Evolutionary conservation across 1,139 yeast species (phyloP).

Genomic region (Nakaseomyces bracarensis): DNA sequence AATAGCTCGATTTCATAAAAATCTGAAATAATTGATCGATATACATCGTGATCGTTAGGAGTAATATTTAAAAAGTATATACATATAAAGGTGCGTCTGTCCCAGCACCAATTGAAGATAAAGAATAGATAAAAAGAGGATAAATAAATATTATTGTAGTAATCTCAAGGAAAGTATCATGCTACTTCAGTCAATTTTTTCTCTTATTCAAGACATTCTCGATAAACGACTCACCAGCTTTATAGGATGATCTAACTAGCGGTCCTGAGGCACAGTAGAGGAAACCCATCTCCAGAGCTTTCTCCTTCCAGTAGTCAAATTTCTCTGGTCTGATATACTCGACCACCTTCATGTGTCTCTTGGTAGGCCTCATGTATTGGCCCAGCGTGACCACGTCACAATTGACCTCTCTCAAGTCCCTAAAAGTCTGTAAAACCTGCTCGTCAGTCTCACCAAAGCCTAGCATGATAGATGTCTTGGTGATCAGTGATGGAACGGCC

Average conservation of each 20-base stretch:
- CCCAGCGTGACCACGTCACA: constrained; percentile 98
- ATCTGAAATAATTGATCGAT: too few relatives aligned
- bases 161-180: not conserved
- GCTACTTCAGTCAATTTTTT: constrained; percentile 20
- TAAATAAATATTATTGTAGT: constrained; percentile 3
- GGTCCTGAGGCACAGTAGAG: constrained; percentile 97
- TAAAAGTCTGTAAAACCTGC: constrained; percentile 67
- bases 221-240: constrained; percentile 97
- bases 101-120: not conserved
- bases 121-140: constrained; percentile 2
- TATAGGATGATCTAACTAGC: constrained; percentile 88
- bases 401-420: constrained; percentile 60
- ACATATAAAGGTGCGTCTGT: not conserved
- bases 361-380: constrained; percentile 98
- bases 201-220: constrained; percentile 86
- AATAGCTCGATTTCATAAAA: not conserved
- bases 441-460: constrained; percentile 96
- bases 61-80: too few relatives aligned
- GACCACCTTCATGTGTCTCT: constrained; percentile 96
- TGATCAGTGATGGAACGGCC: constrained; percentile 64
- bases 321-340: constrained; percentile 93
- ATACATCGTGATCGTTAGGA: too few relatives aligned
- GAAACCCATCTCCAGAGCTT: constrained; percentile 81
- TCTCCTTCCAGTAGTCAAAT: constrained; percentile 86
- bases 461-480: constrained; percentile 92